Base-by-base conservation (phyloP, 2,329 filamentous ascomycete genomes). In the Ceratocystis papillata region DNA sequence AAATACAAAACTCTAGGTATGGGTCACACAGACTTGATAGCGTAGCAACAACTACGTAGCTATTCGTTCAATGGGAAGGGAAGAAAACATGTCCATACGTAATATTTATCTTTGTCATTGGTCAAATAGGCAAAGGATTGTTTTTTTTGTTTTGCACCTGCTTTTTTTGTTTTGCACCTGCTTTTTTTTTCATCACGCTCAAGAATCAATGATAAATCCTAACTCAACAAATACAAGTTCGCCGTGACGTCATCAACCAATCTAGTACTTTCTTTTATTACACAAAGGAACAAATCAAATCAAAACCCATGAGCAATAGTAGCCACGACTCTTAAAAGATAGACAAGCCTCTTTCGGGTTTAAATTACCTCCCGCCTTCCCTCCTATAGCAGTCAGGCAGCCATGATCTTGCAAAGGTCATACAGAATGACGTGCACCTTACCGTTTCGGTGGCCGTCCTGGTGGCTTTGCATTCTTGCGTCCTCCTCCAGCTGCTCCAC, bases 361-460 rank as follows among this genome's bases (percentile, higher is more conserved):
- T 8, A 53, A 22, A 53, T 12, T 8, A 10, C n/a, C 48, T 3
- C n/a, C 15, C 5, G 3, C 55, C 17, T 4, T 22, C 12, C 5
- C 6, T 37, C 17, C 8, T 30, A 33, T 33, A 22, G 30, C 25
- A 6, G 53, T 5, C 37, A 12, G 37, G 37, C 37, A 41, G 12
- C 37, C 37, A 15, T 41, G 37, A 41, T 41, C 10, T 4, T 41
- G 37, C 37, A 12, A 41, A 41, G 10, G 12, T 41, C 37, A 4
- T 41, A 41, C 37, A 15, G 10, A 41, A 15, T 15, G 12, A 41
- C 37, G 37, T 8, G 37, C 37, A 41, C 37, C 3, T 41, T 41
- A 41, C 10, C 76, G 73, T 33, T 64, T 66, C 7, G 68, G 50
- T 4, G 65, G 70, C 68, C 74, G 45, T 8, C 65, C 65, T n/a